Conservation (phyloP, 2,329 filamentous ascomycete genomes). For the Biscogniauxia mediterranea region DNA sequence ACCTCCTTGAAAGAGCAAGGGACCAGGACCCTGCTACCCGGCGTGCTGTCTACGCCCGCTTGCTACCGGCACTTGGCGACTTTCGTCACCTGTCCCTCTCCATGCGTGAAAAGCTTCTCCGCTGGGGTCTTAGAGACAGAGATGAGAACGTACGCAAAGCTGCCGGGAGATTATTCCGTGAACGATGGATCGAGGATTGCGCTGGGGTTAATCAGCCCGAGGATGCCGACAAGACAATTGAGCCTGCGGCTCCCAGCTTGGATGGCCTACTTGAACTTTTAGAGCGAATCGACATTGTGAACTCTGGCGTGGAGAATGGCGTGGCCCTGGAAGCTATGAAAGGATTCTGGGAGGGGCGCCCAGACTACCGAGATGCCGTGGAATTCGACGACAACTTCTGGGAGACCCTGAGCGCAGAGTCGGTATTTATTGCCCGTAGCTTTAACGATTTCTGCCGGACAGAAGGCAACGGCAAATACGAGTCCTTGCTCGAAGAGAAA, state of each 20-base stretch:
- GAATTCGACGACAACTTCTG: conserved; percentile 74
- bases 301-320: conserved; percentile 84
- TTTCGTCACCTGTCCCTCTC: conserved; percentile 90
- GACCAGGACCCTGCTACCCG: conserved; percentile 85
- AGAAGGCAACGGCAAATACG: conserved; percentile 70
- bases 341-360: conserved; percentile 91
- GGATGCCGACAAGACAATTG: conserved; percentile 54
- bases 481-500: conserved; percentile 82
- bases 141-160: conserved; percentile 94
- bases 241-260: conserved; percentile 64
- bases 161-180: conserved; percentile 83
- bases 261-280: conserved; percentile 87
- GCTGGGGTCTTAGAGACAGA: conserved; percentile 91
- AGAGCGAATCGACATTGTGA: conserved; percentile 90
- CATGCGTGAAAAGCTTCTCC: conserved; percentile 91
- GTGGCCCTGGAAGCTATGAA: conserved; percentile 93
- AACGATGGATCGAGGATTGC: conserved; percentile 98
- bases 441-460: conserved; percentile 91
- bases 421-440: conserved; percentile 84
- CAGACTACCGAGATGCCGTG: conserved; percentile 74
- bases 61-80: conserved; percentile 86
- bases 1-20: conserved; percentile 83
- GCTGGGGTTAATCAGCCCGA: conserved; percentile 64
- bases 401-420: conserved; percentile 79
- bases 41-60: conserved; percentile 79